These are phyloP conservation scores for Saccharum officinarum DNA, from an alignment of 176 grass and related monocot species.

Conservation along the genomic window DNA sequence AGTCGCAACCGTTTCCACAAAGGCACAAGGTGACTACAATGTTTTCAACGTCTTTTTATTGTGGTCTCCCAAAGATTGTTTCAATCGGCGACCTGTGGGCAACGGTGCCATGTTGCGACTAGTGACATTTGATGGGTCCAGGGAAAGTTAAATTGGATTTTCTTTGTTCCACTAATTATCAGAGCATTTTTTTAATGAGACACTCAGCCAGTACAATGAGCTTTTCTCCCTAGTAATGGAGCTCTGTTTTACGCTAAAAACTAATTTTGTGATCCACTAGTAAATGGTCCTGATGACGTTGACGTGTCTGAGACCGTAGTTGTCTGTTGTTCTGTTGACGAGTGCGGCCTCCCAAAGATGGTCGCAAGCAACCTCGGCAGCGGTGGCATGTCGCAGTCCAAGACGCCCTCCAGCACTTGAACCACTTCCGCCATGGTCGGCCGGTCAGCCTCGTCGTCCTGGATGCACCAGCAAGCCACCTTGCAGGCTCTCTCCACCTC, in stretches of 20 bases:
- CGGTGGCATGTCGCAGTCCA: constrained; percentile 35
- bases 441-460: constrained; percentile 43
- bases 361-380: constrained; percentile 36
- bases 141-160: no score
- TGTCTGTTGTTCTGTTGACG: not conserved
- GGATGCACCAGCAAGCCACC: constrained; percentile 58
- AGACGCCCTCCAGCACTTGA: constrained; percentile 36
- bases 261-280: not conserved
- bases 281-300: not conserved
- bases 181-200: no score
- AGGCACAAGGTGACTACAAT: no score
- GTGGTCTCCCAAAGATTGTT: no score
- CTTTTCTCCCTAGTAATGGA: no score
- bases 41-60: no score
- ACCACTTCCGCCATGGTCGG: constrained; percentile 51
- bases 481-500: constrained; percentile 52
- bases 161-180: no score
- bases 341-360: not conserved
- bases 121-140: no score
- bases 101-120: no score
- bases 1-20: no score
- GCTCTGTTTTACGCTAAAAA: not conserved
- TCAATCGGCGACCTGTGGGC: no score
- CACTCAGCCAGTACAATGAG: no score
- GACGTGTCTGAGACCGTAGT: not conserved